Conservation (phyloP, 257 asterid species). For the Solanum virginianum region DNA sequence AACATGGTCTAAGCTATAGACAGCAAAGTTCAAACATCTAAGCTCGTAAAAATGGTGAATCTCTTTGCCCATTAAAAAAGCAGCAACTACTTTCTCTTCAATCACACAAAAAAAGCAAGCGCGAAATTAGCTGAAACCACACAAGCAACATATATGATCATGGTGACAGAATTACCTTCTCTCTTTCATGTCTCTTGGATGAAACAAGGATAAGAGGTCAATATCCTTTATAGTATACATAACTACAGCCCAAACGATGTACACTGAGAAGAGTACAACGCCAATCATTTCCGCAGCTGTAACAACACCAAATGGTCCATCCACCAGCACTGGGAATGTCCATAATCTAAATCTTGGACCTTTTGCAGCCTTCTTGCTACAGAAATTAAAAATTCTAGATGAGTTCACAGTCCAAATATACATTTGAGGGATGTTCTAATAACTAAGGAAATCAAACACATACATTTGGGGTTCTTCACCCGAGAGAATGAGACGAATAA, state of each 20-base stretch:
- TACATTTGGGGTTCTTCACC: conserved; percentile 37
- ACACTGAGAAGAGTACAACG: conserved; percentile 30
- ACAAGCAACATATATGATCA: neutral
- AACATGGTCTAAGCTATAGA: neutral
- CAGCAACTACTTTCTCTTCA: neutral
- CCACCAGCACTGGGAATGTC: conserved; percentile 77
- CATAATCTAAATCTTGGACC: conserved; percentile 43
- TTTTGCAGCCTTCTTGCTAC: conserved; percentile 26
- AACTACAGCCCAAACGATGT: conserved; percentile 48
- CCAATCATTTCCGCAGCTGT: conserved; percentile 83
- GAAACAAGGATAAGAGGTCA: conserved; percentile 10
- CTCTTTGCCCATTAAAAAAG: neutral
- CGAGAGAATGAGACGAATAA: conserved; percentile 27
- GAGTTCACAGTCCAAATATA: neutral
- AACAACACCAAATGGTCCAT: conserved; percentile 86
- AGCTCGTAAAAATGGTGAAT: neutral
- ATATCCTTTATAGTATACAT: conserved; percentile 24
- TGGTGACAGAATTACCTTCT: conserved; percentile 23
- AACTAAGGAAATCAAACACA: neutral
- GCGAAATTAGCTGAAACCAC: neutral
- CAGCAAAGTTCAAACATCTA: neutral
- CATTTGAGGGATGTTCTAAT: neutral
- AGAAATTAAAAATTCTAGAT: neutral
- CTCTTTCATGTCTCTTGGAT: conserved; percentile 12
- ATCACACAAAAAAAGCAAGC: neutral